Evolutionary conservation across 1,139 yeast species (phyloP), one percentile per base, ranked within the genome.

Genomic region (Candida labiduridarum): DNA sequence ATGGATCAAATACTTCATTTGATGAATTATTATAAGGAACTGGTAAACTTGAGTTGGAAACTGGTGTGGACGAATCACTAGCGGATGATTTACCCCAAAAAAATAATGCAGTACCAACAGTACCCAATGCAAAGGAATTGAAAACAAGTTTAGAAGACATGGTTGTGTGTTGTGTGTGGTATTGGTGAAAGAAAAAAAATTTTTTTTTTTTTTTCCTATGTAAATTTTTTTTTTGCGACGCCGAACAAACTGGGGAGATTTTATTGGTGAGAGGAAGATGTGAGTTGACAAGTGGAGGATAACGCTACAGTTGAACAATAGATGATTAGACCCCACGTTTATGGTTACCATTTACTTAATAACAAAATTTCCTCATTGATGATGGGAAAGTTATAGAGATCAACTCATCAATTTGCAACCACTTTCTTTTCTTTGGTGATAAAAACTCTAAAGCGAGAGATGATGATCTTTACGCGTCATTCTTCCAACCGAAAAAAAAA

Each of bases 51-150:
- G 52, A 22, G 30, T 53, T 53, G 27, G 48, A 44, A 44, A 52
- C 50, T 16, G 36, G 58, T 41, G 42, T 49, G 12, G 53, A 47
- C 14, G 61, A 50, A 11, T 60, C 47, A 4, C 25, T 22, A 7
- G 62, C 49, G 9, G 64, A 53, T 14, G 73, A 65, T 36, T 64
- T 63, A 34, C 79, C 80, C 76, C 78, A 73, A 58, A 76, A 75
- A 55, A 63, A 77, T 3, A 78, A 72, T 18, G 72, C 79, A 39
- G 76, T 56, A 25, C 46, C 80, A 7, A 74, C 64, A 33, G 72
- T 59, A 11, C 78, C 75, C 38, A 72, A 51, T 1, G 78, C 78
- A 31, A 69, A 46, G 10, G 74, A 57, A 47, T 65, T 66, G 39
- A 64, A 52, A 47, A 69, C 48, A 22, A 67, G 50, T 55, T 72